These are phyloP conservation scores for Fusarium vanettenii DNA, from an alignment of 2,329 filamentous ascomycete species.

Conservation along the genomic window DNA sequence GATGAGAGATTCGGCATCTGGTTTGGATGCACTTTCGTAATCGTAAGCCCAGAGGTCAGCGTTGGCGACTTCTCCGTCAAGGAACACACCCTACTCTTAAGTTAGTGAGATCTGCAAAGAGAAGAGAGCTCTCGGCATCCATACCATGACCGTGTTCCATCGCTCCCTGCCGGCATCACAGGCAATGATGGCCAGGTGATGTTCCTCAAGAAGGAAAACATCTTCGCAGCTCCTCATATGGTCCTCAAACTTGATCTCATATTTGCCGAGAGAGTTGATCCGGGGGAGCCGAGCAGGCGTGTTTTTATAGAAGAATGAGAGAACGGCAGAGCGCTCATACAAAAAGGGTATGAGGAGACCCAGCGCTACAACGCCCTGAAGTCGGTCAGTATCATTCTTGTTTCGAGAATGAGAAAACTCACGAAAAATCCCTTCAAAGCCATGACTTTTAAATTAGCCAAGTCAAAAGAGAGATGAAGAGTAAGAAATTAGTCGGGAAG, in stretches of 20 bases:
- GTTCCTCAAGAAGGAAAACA: constrained; percentile 49
- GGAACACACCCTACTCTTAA: constrained; percentile 39
- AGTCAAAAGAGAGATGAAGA: not conserved
- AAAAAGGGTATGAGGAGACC: constrained; percentile 18
- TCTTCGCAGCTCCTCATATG: constrained; percentile 56
- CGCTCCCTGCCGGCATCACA: constrained; percentile 55
- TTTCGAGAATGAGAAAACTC: not conserved
- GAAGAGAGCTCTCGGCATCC: not conserved
- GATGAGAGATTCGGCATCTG: constrained; percentile 34
- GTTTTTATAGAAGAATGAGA: constrained; percentile 44
- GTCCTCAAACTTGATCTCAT: constrained; percentile 51
- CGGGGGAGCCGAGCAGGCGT: constrained; percentile 43
- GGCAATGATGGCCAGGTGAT: constrained; percentile 50
- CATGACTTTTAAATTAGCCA: constrained; percentile 3
- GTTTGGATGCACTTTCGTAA: constrained; percentile 42
- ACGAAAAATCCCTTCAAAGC: constrained; percentile 15
- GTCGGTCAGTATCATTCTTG: not conserved
- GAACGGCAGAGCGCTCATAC: constrained; percentile 23
- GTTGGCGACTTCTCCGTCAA: constrained; percentile 23
- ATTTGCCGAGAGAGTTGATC: constrained; percentile 41
- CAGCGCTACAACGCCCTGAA: constrained; percentile 15
- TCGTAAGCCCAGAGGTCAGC: constrained; percentile 53
- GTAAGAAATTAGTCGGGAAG: not conserved
- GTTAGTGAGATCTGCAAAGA: not conserved
- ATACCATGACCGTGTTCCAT: constrained; percentile 56